Percentiles rank a stretch among this genome's conserved stretches.
Evolutionary conservation across 371 early-diverging fungal species (phyloP).

Genomic region (Actinomortierella wolfii): DNA sequence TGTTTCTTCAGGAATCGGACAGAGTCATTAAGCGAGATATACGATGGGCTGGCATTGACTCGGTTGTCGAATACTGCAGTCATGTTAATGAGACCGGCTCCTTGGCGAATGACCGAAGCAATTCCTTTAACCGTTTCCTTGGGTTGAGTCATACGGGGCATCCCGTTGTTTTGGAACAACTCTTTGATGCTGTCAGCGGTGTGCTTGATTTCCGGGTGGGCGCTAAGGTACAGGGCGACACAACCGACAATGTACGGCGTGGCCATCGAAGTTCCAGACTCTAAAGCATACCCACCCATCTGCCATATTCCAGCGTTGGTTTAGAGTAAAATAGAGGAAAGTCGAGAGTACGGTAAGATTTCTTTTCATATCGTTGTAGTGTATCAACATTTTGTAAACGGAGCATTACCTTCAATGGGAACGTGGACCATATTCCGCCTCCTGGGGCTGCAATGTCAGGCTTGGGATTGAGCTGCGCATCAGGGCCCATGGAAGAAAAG

Average conservation of each 20-base stretch:
- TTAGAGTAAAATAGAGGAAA: no score
- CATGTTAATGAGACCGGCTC: conserved; percentile 75
- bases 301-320: neutral
- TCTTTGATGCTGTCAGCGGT: conserved; percentile 35
- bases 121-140: conserved; percentile 29
- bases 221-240: conserved; percentile 63
- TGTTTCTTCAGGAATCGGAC: conserved; percentile 51
- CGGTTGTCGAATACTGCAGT: conserved; percentile 59
- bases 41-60: conserved; percentile 60
- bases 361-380: neutral
- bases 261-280: conserved; percentile 75
- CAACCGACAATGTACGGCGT: conserved; percentile 75
- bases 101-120: conserved; percentile 66
- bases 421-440: conserved; percentile 77
- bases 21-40: conserved; percentile 68
- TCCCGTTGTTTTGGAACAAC: conserved; percentile 57
- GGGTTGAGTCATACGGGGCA: conserved; percentile 47
- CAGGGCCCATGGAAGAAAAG: conserved; percentile 73
- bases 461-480: conserved; percentile 69
- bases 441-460: conserved; percentile 79
- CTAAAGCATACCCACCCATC: conserved; percentile 59
- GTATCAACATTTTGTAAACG: neutral
- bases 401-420: conserved; percentile 47
- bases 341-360: no score
- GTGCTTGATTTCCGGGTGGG: conserved; percentile 18